Evolutionary conservation across 2,329 filamentous ascomycete genomes (phyloP), one percentile per base, ranked within the genome.

Genomic region (Aspergillus fumigatiaffinis): DNA sequence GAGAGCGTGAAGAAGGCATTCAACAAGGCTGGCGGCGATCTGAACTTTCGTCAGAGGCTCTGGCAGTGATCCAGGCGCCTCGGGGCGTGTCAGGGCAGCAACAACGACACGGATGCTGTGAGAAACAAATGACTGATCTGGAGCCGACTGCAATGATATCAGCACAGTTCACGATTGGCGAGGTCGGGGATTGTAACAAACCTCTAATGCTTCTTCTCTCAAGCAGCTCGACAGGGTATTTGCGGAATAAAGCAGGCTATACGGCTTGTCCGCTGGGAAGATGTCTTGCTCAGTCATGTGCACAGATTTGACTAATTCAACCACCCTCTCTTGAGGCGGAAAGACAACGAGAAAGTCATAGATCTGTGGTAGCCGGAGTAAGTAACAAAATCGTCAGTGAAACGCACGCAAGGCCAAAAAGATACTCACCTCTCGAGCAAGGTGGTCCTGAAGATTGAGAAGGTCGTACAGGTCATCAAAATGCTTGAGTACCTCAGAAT

Each of bases 391-490:
- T 17, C 28, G 25, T 38, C 32, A 47, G n/a, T 4, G 41, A 17
- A 25, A 42, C 10, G 9, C 12, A 14, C n/a, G 7, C 7, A 47
- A 32, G 38, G 44, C 32, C 14, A 38, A 38, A 9, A 52, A 49
- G n/a, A 58, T 32, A 14, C 74, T 63, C 78, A 88, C 87, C 78
- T 90, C 86, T 67, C 83, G 79, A 6, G 89, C 86, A 46, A 91
- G 77, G 51, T 77, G 80, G 57, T 92, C 87, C 48, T 90, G 84
- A 76, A 92, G 83, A 61, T 86, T 85, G 54, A 97, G 80, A 66
- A 93, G 89, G 47, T 85, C 83, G 81, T 94, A 96, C 25, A 99
- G 76, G 59, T 93, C 87, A 54, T 90, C 83, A 67, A 96, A 96
- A 71, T 95, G 90, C 56, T 86, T 82, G 63, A 94, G 78, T 23